Percentiles rank a stretch among this genome's conserved stretches.
Evolutionary conservation across 768 basidiomycete species (phyloP).

Genomic region (Russula abietina): DNA sequence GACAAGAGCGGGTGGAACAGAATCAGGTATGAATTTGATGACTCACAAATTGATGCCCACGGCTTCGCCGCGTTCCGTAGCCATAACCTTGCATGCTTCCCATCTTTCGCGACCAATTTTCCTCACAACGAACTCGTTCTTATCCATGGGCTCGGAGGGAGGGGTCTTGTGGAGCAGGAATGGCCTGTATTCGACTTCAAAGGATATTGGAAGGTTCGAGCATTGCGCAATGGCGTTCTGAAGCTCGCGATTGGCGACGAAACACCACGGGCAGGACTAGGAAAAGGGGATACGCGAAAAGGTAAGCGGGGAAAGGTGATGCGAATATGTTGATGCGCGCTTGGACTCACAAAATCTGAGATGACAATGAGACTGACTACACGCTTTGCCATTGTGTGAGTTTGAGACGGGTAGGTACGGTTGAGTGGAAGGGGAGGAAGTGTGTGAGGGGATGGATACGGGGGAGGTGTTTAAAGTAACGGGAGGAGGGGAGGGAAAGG

Average conservation of each 20-base stretch:
- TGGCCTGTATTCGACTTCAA: constrained; percentile 44
- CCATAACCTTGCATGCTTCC: constrained; percentile 31
- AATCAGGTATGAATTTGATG: constrained; percentile 1
- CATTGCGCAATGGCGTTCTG: constrained; percentile 34
- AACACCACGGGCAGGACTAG: constrained; percentile 40
- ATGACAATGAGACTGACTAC: constrained; percentile 26
- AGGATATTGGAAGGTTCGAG: constrained; percentile 30
- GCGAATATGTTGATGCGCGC: background rate
- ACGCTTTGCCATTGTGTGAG: constrained; percentile 19
- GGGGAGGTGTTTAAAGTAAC: background rate
- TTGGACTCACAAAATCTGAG: constrained; percentile 34
- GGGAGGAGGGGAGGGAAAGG: background rate
- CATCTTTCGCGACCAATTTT: constrained; percentile 40
- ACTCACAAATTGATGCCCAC: constrained; percentile 44
- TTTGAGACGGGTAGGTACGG: background rate
- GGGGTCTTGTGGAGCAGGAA: constrained; percentile 41
- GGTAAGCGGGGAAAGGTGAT: constrained; percentile 12
- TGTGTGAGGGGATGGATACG: background rate
- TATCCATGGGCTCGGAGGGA: constrained; percentile 29
- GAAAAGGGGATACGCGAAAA: background rate
- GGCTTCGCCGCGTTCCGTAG: constrained; percentile 33
- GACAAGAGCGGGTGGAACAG: background rate
- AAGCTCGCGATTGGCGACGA: constrained; percentile 38
- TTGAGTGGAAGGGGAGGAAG: background rate
- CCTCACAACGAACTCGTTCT: constrained; percentile 29